phyloP scores from a whole-genome alignment of 2,329 filamentous ascomycete species.

The Emericellopsis atlantica region DNA sequence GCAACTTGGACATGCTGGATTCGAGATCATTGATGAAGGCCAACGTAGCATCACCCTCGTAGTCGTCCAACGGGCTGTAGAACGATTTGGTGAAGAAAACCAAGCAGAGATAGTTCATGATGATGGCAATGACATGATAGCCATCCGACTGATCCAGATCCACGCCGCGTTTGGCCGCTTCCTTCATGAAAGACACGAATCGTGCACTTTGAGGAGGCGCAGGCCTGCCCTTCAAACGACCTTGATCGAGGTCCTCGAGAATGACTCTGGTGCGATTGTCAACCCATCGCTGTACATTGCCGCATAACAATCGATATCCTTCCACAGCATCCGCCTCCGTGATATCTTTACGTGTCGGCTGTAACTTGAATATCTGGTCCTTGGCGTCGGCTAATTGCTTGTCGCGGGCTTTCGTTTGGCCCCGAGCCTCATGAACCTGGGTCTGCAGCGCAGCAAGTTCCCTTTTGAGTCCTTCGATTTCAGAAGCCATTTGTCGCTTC shows the following conservation, averaged over 20 bases:
- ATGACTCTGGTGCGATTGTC: conserved; percentile 17
- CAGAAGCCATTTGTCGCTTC: conserved; percentile 12
- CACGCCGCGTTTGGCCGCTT: conserved; percentile 19
- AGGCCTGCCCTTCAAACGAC: conserved; percentile 11
- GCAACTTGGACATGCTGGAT: conserved; percentile 17
- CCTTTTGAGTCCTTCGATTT: conserved; percentile 15
- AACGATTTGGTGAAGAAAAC: conserved; percentile 21
- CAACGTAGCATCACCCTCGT: conserved; percentile 14
- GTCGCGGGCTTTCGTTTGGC: conserved; percentile 10
- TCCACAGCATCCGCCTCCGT: conserved; percentile 21
- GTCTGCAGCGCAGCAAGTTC: conserved; percentile 15
- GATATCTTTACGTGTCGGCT: conserved; percentile 19
- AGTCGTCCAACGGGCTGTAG: conserved; percentile 21
- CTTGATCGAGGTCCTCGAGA: conserved; percentile 17
- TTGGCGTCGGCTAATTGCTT: conserved; percentile 16
- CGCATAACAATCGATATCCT: conserved; percentile 17
- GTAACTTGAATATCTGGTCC: conserved; percentile 18
- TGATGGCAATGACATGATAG: conserved; percentile 19
- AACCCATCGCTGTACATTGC: conserved; percentile 22
- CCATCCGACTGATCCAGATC: conserved; percentile 17
- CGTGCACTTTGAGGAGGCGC: conserved; percentile 13
- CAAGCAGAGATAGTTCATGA: conserved; percentile 24
- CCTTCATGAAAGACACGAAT: conserved; percentile 19
- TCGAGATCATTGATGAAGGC: conserved; percentile 20
- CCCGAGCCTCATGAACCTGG: conserved; percentile 17